These are phyloP conservation scores for Colletotrichum shisoi DNA, from an alignment of 2,329 filamentous ascomycete genomes.

Conservation along the genomic window DNA sequence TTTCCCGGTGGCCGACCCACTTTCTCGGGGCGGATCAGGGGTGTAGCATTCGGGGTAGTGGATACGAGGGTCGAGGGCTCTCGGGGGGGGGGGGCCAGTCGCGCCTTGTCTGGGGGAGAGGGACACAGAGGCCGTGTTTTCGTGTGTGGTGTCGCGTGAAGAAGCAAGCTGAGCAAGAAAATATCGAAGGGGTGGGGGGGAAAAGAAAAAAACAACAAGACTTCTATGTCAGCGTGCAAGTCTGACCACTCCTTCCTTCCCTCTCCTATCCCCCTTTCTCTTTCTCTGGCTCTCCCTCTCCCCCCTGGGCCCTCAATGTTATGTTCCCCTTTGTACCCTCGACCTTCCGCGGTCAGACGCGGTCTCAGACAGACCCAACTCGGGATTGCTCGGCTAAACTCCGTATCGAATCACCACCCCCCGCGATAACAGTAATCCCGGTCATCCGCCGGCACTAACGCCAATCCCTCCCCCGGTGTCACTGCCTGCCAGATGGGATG, in stretches of 20 bases:
- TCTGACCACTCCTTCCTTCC: too few species aligned
- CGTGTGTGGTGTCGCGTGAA: constrained; percentile 18
- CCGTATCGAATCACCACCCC: constrained; percentile 14
- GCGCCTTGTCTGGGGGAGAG: constrained; percentile 2
- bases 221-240: too few species aligned
- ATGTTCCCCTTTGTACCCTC: neutral
- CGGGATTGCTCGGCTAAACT: constrained; percentile 28
- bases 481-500: too few species aligned
- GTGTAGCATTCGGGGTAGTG: constrained; percentile 33
- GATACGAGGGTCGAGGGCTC: constrained; percentile 36
- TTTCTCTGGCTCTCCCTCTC: too few species aligned
- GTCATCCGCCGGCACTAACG: neutral
- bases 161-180: constrained; percentile 17
- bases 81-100: constrained; percentile 4
- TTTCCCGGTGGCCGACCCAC: constrained; percentile 31
- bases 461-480: neutral
- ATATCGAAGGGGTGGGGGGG: neutral
- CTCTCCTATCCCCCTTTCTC: too few species aligned
- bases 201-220: too few species aligned
- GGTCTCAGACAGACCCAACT: constrained; percentile 12
- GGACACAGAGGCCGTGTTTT: neutral
- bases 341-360: constrained; percentile 1
- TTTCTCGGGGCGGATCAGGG: constrained; percentile 39
- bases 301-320: too few species aligned
- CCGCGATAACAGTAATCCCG: constrained; percentile 19